phyloP scores from a whole-genome alignment of 352 stramenopile species.

The Thalassiosira mediterranea region DNA sequence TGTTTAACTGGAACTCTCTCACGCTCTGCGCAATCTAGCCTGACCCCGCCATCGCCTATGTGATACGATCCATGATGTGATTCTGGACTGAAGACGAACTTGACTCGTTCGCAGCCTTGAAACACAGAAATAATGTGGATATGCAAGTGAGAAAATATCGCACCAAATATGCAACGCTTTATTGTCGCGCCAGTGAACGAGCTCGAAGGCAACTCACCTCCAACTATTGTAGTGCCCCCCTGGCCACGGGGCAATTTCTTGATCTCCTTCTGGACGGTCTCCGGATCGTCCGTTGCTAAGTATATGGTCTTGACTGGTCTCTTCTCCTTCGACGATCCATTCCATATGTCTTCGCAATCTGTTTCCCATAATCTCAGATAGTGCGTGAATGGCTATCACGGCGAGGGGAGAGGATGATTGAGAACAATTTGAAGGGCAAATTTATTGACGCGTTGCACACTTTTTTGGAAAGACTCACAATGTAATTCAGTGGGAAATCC shows the following conservation, averaged over 20 bases:
- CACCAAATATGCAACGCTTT: no score
- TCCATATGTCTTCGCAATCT: neutral
- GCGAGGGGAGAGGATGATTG: no score
- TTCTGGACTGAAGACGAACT: slow-evolving; percentile 21
- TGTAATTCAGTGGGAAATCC: slow-evolving; percentile 20
- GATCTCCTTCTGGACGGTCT: slow-evolving; percentile 16
- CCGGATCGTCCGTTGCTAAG: slow-evolving; percentile 28
- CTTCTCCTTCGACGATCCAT: neutral
- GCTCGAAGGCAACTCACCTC: no score
- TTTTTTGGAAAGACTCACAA: no score
- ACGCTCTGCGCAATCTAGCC: slow-evolving; percentile 25
- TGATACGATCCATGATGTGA: neutral
- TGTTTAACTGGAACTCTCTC: no score
- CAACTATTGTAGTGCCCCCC: slow-evolving; percentile 14
- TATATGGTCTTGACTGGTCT: slow-evolving; percentile 21
- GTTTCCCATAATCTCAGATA: slow-evolving; percentile 28
- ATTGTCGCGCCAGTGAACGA: no score
- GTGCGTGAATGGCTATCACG: slow-evolving; percentile 44
- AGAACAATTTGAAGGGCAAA: no score
- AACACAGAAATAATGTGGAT: no score
- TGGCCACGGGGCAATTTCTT: slow-evolving; percentile 11
- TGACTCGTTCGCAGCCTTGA: slow-evolving; percentile 25
- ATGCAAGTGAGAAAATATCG: no score
- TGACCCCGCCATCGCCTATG: neutral
- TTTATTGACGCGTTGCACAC: no score